Evolutionary conservation across 768 basidiomycete species (phyloP), one percentile per base, ranked within the genome.

Genomic region (Xerocomellus chrysenteron): DNA sequence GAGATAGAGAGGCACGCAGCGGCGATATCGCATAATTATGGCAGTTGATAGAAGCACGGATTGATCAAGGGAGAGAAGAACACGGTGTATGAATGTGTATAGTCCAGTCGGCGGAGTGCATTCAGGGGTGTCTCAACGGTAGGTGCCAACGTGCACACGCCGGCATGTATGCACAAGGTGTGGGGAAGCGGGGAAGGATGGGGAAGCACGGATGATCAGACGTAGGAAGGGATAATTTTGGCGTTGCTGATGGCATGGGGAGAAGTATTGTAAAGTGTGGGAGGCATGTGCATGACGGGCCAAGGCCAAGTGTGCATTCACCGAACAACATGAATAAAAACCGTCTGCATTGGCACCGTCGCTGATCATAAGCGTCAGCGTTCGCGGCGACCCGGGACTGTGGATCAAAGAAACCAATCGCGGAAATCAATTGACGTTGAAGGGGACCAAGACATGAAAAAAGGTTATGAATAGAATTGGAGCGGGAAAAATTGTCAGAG

Each of bases 111-210:
- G 66, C 40, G 52, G 54, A 53, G 51, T 35, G 32, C 26, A n/a
- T 45, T 37, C 33, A 28, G 46, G 43, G 49, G n/a, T 41, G 37
- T 51, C 52, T 37, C 33, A 19, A 46, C 37, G 32, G 45, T 12
- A 26, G 21, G 19, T 32, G 36, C 12, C 50, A 50, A 17, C 37
- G 7, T 39, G 49, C 40, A 36, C 13, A 32, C 17, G 32, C 13
- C 39, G 39, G 37, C 48, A 42, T 45, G 60, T 40, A 30, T 44
- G 40, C 44, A 40, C 51, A 51, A 56, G 42, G 44, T 59, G 53
- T 59, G 56, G 66, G 59, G 60, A 65, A 63, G 61, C 24, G 68
- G 66, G 70, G 68, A 60, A 71, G 53, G 48, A 44, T 52, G 67
- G 65, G 61, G 54, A 51, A 54, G 47, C n/a, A 36, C 11, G 6